Base-by-base conservation (phyloP, 1,139 yeast genomes). In the Pichia sp. region DNA sequence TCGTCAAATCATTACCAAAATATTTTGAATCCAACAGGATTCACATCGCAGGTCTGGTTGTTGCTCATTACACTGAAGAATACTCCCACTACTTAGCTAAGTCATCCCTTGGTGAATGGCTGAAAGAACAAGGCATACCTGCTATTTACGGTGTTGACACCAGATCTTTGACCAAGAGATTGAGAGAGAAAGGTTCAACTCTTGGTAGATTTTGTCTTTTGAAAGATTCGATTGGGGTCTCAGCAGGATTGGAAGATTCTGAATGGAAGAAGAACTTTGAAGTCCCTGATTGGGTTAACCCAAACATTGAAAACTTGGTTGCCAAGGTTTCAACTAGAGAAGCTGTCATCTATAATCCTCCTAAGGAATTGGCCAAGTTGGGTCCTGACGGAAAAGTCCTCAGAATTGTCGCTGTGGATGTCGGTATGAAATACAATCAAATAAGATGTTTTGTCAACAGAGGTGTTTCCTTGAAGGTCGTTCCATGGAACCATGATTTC, bases 91-190 rank as follows among this genome's bases (percentile, higher is more conserved):
- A 76, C 73, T 80, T 95, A 66, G 99, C 99, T 59, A 81, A 80
- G 58, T 89, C 97, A 31, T 89, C 97, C 41, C 80, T 95, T 60
- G 96, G 96, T 55, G 79, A 81, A 64, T 95, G 99, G 99, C 82
- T 95, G 66, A 84, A 88, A 70, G 85, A 84, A 66, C 87, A 93
- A 73, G 87, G 87, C 61, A 78, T 95, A 63, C 99, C 99, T 49
- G 99, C 99, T 62, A 82, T 95, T 59, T 95, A 91, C 66, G 99
- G 97, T 72, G 93, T 95, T 60, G 99, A 95, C 72, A 95, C 99
- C 60, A 87, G 99, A 76, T 80, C 91, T 50, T 78, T 95, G 66
- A 95, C 99, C 63, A 91, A 93, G 74, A 84, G 84, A 70, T 85
- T 95, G 69, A 87, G 99, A 76, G 87, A 84, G 64, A 78, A 81